Evolutionary conservation across 1,139 yeast species (phyloP), one percentile per base, ranked within the genome.

Genomic region (Geotrichum aggregatum): DNA sequence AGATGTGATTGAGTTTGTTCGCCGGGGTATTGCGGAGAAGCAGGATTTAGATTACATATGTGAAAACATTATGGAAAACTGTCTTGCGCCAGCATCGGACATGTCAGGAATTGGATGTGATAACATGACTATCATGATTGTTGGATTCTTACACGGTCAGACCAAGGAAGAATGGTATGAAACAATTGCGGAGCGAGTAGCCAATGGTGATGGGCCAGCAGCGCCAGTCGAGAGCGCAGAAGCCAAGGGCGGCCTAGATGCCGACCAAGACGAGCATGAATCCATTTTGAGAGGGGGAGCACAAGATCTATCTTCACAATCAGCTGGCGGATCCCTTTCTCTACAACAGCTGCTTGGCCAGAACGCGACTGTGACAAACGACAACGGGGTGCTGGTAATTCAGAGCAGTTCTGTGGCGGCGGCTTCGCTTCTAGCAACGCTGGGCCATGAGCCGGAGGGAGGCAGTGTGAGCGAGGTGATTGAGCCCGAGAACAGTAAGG

Each of bases 101-200:
- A 95, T 96, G 52, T 80, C 92, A 11, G 98, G 98, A 52, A 86
- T 92, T 62, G 98, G 98, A 36, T 92, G 98, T 73, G 98, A 92
- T 73, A 92, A 92, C 71, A 92, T 92, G 98, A 88, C 97, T 47
- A 86, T 91, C 56, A 79, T 87, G 59, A 81, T 92, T 62, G 95
- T 92, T 52, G 98, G 96, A 3, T 72, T 92, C 56, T 76, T 92
- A 61, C 83, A 84, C 62, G 79, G 80, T 47, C 82, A 82, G 67
- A 79, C 92, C 44, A 75, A 86, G 62, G 91, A 86, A 49, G 82
- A 87, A 66, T 92, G 98, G 98, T 86, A 86, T 67, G 80, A 85
- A 61, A 78, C 85, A 65, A 78, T 81, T 61, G 72, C 75, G 41
- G 79, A 83, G 60, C 76, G 80, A 50, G 77, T 74, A 8, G 66